phyloP scores from a whole-genome alignment of 306 rosid species.

The Acacia acuminata region DNA sequence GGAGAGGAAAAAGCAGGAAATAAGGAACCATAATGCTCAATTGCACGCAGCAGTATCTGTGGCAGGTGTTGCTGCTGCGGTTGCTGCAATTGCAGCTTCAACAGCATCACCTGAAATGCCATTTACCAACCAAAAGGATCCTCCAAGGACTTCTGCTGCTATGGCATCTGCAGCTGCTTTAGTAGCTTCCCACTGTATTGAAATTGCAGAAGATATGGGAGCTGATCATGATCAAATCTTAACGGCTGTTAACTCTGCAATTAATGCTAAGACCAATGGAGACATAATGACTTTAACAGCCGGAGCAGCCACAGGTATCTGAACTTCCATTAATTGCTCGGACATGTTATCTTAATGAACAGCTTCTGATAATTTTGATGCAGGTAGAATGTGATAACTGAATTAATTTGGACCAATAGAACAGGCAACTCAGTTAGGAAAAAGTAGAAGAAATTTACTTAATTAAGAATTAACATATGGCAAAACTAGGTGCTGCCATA shows the following conservation, averaged over 20 bases:
- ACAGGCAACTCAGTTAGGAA: not conserved
- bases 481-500: not conserved
- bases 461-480: not conserved
- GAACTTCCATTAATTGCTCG: not conserved
- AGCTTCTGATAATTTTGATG: not conserved
- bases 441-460: not conserved
- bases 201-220: slow-evolving; percentile 96
- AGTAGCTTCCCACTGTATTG: slow-evolving; percentile 97
- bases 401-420: not conserved
- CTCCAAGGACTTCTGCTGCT: slow-evolving; percentile 59
- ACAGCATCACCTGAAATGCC: slow-evolving; percentile 55
- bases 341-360: not conserved
- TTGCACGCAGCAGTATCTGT: slow-evolving; percentile 91
- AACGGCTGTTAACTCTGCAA: slow-evolving; percentile 77
- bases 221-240: slow-evolving; percentile 76
- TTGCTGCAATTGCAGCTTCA: slow-evolving; percentile 79
- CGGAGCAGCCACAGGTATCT: slow-evolving; percentile 91
- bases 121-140: slow-evolving; percentile 41
- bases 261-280: slow-evolving; percentile 83
- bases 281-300: slow-evolving; percentile 95
- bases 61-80: slow-evolving; percentile 94
- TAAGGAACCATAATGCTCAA: slow-evolving; percentile 87
- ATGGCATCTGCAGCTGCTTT: slow-evolving; percentile 90
- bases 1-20: slow-evolving; percentile 92
- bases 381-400: not conserved